Conservation (phyloP, 495 filamentous ascomycete genomes). For the Cercophora samala region DNA sequence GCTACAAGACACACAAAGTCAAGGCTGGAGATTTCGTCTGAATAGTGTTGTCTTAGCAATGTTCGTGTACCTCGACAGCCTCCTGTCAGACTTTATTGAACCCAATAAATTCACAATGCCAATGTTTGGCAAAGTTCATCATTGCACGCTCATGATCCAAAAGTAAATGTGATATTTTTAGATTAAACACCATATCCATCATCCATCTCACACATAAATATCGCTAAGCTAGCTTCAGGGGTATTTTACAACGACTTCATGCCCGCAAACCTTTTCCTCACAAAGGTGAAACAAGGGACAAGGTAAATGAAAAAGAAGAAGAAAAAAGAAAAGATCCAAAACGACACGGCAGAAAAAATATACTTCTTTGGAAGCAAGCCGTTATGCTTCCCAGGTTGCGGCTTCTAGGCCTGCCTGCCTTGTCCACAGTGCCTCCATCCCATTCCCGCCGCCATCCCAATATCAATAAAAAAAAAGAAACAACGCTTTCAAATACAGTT, state of each 20-base stretch:
- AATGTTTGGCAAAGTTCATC: too few species aligned
- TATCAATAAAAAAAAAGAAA: background rate
- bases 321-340: background rate
- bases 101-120: too few species aligned
- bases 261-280: conserved; percentile 17
- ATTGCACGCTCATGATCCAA: too few species aligned
- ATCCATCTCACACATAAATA: conserved; percentile 6
- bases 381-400: background rate
- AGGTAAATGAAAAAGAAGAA: background rate
- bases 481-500: background rate
- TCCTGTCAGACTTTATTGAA: too few species aligned
- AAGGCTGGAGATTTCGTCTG: too few species aligned
- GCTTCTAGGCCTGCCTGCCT: background rate
- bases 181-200: conserved; percentile 5
- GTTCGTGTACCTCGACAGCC: too few species aligned
- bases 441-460: background rate
- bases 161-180: background rate
- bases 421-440: background rate
- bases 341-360: conserved; percentile 3
- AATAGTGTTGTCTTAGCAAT: too few species aligned
- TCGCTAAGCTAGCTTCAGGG: conserved; percentile 23
- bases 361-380: conserved; percentile 1
- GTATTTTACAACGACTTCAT: conserved; percentile 34
- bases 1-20: too few species aligned
- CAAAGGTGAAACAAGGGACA: background rate